Base-by-base conservation (phyloP, 257 asterid species). In the Penstemon barbatus region DNA sequence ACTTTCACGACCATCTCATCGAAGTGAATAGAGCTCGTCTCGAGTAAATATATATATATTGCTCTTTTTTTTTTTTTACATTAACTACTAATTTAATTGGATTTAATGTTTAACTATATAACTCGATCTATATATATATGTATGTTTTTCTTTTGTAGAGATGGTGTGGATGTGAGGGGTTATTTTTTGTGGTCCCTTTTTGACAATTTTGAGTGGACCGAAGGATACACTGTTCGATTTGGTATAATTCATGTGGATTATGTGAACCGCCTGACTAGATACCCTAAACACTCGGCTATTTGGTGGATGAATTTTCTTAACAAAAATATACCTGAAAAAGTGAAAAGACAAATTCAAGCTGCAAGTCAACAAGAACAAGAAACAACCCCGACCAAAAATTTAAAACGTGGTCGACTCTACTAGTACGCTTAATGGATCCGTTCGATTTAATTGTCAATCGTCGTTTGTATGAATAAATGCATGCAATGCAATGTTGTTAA, bases 281-380 rank as follows among this genome's bases (percentile, higher is more conserved):
- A 68, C 11, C 78, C 78, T 1, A 74, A 67, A 37, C 6, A 18
- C 8, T 74, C 78, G 0, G 78, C 70, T 4, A 50, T 68, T 25
- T 74, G 78, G 80, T 70, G 39, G 64, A 70, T 63, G 74, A 68
- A 68, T 15, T 74, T 74, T 59, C 13, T 74, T 3, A 61, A 19
- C 36, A 61, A 43, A 19, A 66, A 61, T 0, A 1, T 10, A n/a
- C 37, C 11, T 11, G 33, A 25, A 25, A 25, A 25, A 25, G 0
- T 25, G 33, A 25, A 25, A 25, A 25, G 33, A 25, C 33, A 25
- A 25, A 25, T 25, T 25, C 33, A 25, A 25, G 33, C 33, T 25
- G 33, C 33, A 25, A 25, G 2, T 25, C 33, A 25, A 1, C 33
- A 25, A 25, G 33, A 25, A 25, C 33, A 25, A 1, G 33, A 25